Evolutionary conservation across 2,329 filamentous ascomycete species (phyloP).

Genomic region (Colletotrichum horii): DNA sequence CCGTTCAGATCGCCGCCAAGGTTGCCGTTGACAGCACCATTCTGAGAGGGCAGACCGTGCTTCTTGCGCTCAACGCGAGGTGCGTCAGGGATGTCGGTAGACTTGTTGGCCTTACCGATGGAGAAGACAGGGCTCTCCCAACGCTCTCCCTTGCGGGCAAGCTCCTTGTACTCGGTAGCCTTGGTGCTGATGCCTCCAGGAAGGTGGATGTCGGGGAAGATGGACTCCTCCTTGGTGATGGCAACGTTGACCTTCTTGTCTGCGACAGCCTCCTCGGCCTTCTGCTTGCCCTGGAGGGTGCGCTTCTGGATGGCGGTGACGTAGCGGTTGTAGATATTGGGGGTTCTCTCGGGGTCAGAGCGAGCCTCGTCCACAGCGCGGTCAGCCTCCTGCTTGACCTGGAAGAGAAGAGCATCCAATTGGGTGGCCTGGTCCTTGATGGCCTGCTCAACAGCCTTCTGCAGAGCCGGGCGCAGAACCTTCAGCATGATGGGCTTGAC

Average conservation of each 20-base stretch:
- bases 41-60: conserved; percentile 27
- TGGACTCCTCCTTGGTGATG: conserved; percentile 86
- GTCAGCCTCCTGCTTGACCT: conserved; percentile 84
- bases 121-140: conserved; percentile 97
- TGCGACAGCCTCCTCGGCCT: conserved; percentile 65
- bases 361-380: conserved; percentile 70
- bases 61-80: conserved; percentile 56
- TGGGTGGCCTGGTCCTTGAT: conserved; percentile 83
- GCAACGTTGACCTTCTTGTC: conserved; percentile 82
- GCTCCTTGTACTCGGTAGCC: conserved; percentile 90
- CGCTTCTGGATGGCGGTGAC: conserved; percentile 76
- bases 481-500: conserved; percentile 89
- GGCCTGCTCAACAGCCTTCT: conserved; percentile 88
- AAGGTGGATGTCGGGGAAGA: conserved; percentile 84
- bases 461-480: conserved; percentile 80
- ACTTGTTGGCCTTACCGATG: conserved; percentile 78
- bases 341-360: conserved; percentile 72
- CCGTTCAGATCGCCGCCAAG: background rate
- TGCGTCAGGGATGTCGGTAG: conserved; percentile 70
- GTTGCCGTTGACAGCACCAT: background rate
- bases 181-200: conserved; percentile 91
- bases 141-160: conserved; percentile 85
- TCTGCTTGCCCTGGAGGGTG: conserved; percentile 76
- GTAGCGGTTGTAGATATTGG: conserved; percentile 90
- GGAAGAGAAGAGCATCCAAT: conserved; percentile 74